These are phyloP conservation scores for Phytophthora pistaciae DNA, from an alignment of 352 stramenopile species.

Conservation along the genomic window DNA sequence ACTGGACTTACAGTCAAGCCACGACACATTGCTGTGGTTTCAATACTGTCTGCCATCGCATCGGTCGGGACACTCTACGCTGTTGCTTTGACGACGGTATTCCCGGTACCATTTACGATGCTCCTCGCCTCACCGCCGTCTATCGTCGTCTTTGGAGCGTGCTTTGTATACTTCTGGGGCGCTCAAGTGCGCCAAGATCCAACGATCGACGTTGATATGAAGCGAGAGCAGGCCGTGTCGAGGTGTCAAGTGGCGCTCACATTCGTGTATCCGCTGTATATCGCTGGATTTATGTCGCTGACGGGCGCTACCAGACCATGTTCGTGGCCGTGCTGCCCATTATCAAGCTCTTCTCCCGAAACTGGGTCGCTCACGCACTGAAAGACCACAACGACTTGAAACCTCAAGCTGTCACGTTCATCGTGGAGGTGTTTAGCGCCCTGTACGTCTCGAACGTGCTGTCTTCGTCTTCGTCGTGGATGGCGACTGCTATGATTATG, in stretches of 20 bases:
- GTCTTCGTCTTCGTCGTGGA: background rate
- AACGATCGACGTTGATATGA: background rate
- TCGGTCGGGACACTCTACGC: background rate
- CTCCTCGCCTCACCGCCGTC: background rate
- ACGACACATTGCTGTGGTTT: background rate
- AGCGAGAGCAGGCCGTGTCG: background rate
- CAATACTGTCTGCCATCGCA: background rate
- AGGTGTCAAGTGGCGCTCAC: background rate
- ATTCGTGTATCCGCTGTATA: background rate
- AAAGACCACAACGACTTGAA: constrained; percentile 2
- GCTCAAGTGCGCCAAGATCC: background rate
- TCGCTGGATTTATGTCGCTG: background rate
- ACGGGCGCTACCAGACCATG: background rate
- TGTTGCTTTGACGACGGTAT: background rate
- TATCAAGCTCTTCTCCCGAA: background rate
- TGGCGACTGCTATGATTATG: constrained; percentile 4
- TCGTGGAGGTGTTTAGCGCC: constrained; percentile 17
- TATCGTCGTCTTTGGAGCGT: background rate
- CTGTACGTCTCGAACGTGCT: constrained; percentile 3
- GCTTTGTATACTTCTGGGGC: background rate
- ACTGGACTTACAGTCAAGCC: background rate
- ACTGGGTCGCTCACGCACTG: constrained; percentile 3
- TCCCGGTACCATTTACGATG: background rate
- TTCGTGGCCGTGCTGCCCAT: background rate
- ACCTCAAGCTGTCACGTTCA: constrained; percentile 8